Evolutionary conservation across 2,329 filamentous ascomycete genomes (phyloP), one percentile per base, ranked within the genome.

Genomic region (Scorias spongiosa): DNA sequence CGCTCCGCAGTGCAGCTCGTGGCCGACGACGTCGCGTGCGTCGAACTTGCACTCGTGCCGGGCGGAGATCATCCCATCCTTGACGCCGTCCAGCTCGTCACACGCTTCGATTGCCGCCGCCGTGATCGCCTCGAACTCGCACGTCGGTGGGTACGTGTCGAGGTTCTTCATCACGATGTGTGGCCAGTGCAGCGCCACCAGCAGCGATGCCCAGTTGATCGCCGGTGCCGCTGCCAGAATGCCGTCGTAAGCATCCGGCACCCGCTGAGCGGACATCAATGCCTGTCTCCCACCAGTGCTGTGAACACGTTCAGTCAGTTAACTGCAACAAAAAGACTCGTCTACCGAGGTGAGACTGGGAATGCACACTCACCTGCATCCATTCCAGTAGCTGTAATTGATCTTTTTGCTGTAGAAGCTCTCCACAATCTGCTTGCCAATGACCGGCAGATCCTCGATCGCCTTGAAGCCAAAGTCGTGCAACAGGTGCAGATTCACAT

Each of bases 161-260:
- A 53, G 28, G 32, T 49, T 42, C 26, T 53, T 49, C 59, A 63
- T 63, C 14, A 57, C 43, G 18, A 54, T 42, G 38, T 60, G 55
- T 12, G 59, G 50, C 51, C 54, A 63, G 42, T 48, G 52, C 12
- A 54, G 51, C 1, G 56, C 51, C 1, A 54, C 40, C 7, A 59
- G 20, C 42, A 61, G 58, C 0, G 48, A 55, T 4, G 49, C 48
- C 59, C 57, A 64, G 42, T 66, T 61, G 40, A 66, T 57, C 2
- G 64, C 64, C 10, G 66, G 64, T 1, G 63, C 58, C 5, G 48
- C 46, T 4, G 66, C 63, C 3, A 64, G 44, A 42, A 68, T 66
- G 15, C 65, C 63, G 46, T 68, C 58, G 44, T 60, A 67, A 2
- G 54, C 51, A 2, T 53, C 42, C 6, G 63, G 63, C 45, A 59